Evolutionary conservation across 2,329 filamentous ascomycete species (phyloP).

Genomic region (Aspergillaceae sp.): DNA sequence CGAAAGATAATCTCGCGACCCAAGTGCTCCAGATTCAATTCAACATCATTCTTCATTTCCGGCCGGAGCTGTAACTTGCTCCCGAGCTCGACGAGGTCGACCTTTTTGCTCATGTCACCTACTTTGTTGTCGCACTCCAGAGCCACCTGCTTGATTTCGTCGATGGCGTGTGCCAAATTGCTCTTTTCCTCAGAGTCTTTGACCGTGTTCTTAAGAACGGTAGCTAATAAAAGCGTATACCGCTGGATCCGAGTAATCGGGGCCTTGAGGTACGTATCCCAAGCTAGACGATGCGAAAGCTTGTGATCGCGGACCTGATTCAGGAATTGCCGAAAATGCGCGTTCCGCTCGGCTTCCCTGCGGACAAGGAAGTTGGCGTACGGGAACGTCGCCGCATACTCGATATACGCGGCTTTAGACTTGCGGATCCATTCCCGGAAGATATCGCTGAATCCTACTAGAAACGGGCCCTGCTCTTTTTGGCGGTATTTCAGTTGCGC

Average conservation of each 20-base stretch:
- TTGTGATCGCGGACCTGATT: slow-evolving; percentile 71
- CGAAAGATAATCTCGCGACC: slow-evolving; percentile 81
- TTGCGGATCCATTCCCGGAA: slow-evolving; percentile 98
- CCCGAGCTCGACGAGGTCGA: slow-evolving; percentile 75
- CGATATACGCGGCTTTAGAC: slow-evolving; percentile 77
- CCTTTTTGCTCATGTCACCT: slow-evolving; percentile 83
- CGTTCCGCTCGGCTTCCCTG: slow-evolving; percentile 73
- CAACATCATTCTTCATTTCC: slow-evolving; percentile 71
- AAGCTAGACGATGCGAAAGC: slow-evolving; percentile 72
- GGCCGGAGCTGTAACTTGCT: slow-evolving; percentile 76
- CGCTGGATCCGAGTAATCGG: slow-evolving; percentile 89
- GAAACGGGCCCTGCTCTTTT: slow-evolving; percentile 91
- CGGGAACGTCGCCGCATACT: slow-evolving; percentile 83
- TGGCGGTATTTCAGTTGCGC: slow-evolving; percentile 95
- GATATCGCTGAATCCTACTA: slow-evolving; percentile 88
- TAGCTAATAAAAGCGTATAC: slow-evolving; percentile 74
- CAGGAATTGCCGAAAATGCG: slow-evolving; percentile 78
- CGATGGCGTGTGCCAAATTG: slow-evolving; percentile 73
- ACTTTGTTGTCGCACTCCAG: slow-evolving; percentile 87
- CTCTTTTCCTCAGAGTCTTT: slow-evolving; percentile 82
- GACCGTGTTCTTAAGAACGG: slow-evolving; percentile 73
- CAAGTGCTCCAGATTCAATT: slow-evolving; percentile 87
- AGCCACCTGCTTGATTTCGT: slow-evolving; percentile 84
- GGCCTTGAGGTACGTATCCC: slow-evolving; percentile 89
- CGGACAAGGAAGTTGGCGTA: slow-evolving; percentile 74